A percentile compares a stretch with the other conserved stretches of the same genome.
These are phyloP conservation scores for Monosporascus sp. DNA, from an alignment of 2,329 filamentous ascomycete species.

Conservation along the genomic window DNA sequence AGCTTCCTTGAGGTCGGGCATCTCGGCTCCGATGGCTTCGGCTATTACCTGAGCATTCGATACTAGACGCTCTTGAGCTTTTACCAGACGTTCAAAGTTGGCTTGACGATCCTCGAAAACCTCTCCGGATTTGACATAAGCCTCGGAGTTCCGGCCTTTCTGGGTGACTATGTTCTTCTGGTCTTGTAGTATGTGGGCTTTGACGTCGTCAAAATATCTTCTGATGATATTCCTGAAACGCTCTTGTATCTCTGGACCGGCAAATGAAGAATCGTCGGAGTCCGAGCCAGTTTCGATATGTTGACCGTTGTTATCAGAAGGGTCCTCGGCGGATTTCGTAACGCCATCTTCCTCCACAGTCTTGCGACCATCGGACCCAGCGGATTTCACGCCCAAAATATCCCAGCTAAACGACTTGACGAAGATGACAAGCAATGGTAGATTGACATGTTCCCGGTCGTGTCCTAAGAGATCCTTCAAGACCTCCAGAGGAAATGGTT, in stretches of 20 bases:
- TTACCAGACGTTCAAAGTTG: constrained; percentile 91
- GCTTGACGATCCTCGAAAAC: constrained; percentile 96
- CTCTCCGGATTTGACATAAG: constrained; percentile 96
- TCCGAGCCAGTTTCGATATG: constrained; percentile 37
- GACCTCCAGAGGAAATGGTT: constrained; percentile 96
- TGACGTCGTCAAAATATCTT: constrained; percentile 90
- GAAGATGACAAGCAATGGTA: constrained; percentile 89
- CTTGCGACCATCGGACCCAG: constrained; percentile 73
- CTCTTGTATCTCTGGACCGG: constrained; percentile 70
- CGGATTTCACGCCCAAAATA: constrained; percentile 71
- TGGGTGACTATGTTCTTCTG: constrained; percentile 85
- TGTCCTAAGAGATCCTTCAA: constrained; percentile 92
- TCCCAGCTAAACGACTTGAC: constrained; percentile 97
- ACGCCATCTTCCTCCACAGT: constrained; percentile 75
- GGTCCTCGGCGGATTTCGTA: constrained; percentile 44
- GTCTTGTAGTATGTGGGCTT: constrained; percentile 79
- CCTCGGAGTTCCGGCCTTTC: constrained; percentile 91
- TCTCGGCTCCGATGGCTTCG: constrained; percentile 81
- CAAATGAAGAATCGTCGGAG: constrained; percentile 66
- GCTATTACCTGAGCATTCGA: constrained; percentile 87
- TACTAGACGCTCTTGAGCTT: constrained; percentile 84
- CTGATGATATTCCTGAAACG: constrained; percentile 80
- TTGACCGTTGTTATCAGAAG: constrained; percentile 45
- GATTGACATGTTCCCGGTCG: constrained; percentile 85
- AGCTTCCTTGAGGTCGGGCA: constrained; percentile 87